Percentiles rank a stretch among this genome's conserved stretches.
These are phyloP conservation scores for Tylopilus plumbeoviolaceoides DNA, from an alignment of 768 basidiomycete genomes.

Conservation along the genomic window DNA sequence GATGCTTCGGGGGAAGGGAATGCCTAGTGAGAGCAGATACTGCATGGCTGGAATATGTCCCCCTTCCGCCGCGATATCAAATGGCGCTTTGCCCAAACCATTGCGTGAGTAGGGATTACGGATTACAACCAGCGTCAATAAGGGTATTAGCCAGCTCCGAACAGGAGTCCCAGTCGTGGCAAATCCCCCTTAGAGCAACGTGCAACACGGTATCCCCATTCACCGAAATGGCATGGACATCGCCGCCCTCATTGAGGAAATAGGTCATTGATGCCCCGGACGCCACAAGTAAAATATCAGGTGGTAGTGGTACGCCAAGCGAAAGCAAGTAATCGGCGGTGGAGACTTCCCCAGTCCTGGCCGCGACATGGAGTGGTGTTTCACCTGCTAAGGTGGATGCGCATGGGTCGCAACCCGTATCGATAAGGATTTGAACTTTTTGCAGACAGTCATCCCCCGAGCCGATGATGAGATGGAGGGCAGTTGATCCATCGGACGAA, in stretches of 20 bases:
- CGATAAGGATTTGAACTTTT: not conserved
- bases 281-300: not conserved
- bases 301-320: not conserved
- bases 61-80: not conserved
- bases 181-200: not conserved
- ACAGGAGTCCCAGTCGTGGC: not conserved
- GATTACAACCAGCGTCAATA: not conserved
- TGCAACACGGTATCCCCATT: not conserved
- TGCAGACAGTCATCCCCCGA: not conserved
- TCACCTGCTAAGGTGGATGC: not conserved
- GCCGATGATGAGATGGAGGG: not conserved
- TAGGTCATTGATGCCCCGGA: not conserved
- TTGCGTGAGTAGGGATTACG: not conserved
- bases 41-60: not conserved
- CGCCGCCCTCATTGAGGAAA: not conserved
- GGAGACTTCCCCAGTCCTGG: not conserved
- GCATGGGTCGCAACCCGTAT: conserved; percentile 7
- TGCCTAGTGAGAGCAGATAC: not conserved
- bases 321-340: not conserved
- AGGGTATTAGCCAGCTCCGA: not conserved
- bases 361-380: not conserved
- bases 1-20: too few relatives aligned
- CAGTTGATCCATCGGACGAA: not conserved
- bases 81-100: not conserved
- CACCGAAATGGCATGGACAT: not conserved